Evolutionary conservation across 108 stramenopile genomes (phyloP), one percentile per base, ranked within the genome.

Genomic region (Fistulifera pelliculosa): DNA sequence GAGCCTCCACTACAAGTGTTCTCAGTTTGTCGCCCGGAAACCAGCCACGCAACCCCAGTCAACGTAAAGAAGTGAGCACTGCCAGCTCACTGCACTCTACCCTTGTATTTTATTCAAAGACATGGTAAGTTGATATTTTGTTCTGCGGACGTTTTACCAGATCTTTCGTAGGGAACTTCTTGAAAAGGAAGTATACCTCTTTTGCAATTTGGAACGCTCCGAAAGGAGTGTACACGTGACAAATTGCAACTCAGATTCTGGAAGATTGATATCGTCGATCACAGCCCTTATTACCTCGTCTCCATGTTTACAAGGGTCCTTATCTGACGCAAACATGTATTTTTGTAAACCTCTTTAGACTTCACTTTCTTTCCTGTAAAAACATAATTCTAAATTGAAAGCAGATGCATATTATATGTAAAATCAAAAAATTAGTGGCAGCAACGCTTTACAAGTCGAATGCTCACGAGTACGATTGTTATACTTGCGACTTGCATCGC

Each of bases 11-110:
- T 97, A 97, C 72, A 61, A 60, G 23, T 89, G 88, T 65, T 74
- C 88, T 2, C 70, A 71, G 61, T 88, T 88, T 51, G 90, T 90
- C 21, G 93, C 95, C 4, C 66, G 69, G 27, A 89, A 89, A 58
- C 54, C 45, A 64, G 8, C 2, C 4, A 6, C 3, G 12, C 59
- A 38, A 22, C 53, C 51, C 14, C 21, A 47, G 15, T 0, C 25
- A 35, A 21, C 24, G 53, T 26, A 39, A 54, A 8, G 3, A 8
- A 21, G 19, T 8, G 11, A 11, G 12, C 11, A 14, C 40, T 11
- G 12, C 40, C 11, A 13, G 14, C 40, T 41, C 40, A 41, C 14
- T 41, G 12, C 40, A 13, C 12, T 13, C 11, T 41, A 41, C 12
- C 12, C 14, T 13, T 41, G 40, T 41, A 11, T 41, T 11, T 41